Evolutionary conservation across 2,329 filamentous ascomycete species (phyloP).

Genomic region (Aspergillus phoenicis): DNA sequence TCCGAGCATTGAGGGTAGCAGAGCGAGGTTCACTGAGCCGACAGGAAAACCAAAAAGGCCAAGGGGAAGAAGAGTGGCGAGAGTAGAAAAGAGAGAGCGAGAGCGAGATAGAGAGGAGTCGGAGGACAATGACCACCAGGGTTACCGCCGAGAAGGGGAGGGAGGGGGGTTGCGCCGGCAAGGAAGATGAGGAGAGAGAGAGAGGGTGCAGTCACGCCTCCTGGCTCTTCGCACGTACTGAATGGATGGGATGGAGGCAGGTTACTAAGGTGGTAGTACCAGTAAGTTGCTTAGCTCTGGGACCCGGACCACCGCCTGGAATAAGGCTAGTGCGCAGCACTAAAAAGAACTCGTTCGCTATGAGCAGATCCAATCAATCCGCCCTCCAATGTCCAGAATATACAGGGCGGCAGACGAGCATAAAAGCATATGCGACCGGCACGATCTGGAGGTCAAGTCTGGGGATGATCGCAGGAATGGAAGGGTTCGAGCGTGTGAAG

Average conservation of each 20-base stretch:
- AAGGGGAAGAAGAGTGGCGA: conserved; percentile 13
- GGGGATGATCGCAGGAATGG: conserved; percentile 12
- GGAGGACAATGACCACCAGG: conserved; percentile 24
- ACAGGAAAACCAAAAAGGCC: conserved; percentile 12
- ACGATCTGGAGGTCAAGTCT: conserved; percentile 13
- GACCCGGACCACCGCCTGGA: conserved; percentile 30
- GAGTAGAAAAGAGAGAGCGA: background rate
- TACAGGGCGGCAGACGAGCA: conserved; percentile 9
- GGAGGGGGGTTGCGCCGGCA: conserved; percentile 15
- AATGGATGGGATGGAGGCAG: conserved; percentile 12
- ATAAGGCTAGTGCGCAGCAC: conserved; percentile 30
- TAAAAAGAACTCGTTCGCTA: conserved; percentile 16
- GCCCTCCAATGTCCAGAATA: conserved; percentile 12
- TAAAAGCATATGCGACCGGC: conserved; percentile 16
- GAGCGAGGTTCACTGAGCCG: conserved; percentile 23
- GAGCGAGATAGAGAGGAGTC: conserved; percentile 7
- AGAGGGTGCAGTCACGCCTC: conserved; percentile 26
- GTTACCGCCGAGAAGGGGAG: conserved; percentile 25
- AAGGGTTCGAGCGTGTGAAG: conserved; percentile 6
- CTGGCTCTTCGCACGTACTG: conserved; percentile 24
- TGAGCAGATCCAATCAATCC: conserved; percentile 17
- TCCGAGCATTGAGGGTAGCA: conserved; percentile 38
- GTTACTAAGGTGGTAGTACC: conserved; percentile 18
- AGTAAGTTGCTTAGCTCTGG: conserved; percentile 25
- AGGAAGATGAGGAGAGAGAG: background rate